Evolutionary conservation across 306 rosid genomes (phyloP).

Genomic region (Vigna radiata): DNA sequence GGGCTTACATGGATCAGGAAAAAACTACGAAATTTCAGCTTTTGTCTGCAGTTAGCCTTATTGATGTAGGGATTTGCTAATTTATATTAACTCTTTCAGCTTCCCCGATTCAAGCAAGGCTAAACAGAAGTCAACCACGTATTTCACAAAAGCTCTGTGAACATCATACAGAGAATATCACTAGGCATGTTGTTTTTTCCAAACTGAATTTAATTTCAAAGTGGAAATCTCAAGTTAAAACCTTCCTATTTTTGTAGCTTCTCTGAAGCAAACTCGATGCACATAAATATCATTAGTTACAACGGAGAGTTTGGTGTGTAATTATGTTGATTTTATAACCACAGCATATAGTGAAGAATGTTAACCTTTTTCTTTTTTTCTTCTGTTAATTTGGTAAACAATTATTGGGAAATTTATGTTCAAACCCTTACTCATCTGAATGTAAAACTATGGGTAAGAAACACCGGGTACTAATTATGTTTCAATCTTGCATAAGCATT

Average conservation of each 20-base stretch:
- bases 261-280: neutral
- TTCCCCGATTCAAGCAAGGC: conserved; percentile 20
- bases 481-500: conserved; percentile 6
- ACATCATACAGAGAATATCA: conserved; percentile 30
- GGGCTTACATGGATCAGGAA: conserved; percentile 37
- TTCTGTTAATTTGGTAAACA: neutral
- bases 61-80: conserved; percentile 29
- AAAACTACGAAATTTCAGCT: conserved; percentile 28
- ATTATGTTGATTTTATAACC: neutral
- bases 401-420: neutral
- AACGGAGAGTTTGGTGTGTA: conserved; percentile 5
- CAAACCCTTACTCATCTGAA: conserved; percentile 1
- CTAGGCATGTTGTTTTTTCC: conserved; percentile 20
- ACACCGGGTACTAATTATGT: conserved; percentile 4
- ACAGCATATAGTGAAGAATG: conserved; percentile 24
- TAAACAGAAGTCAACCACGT: conserved; percentile 14
- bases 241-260: conserved; percentile 14
- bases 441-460: neutral
- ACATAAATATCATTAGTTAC: neutral
- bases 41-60: conserved; percentile 34
- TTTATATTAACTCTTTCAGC: conserved; percentile 23
- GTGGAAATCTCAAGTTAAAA: conserved; percentile 35
- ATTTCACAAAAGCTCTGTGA: conserved; percentile 15
- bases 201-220: conserved; percentile 13
- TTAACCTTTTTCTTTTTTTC: neutral